Conservation (phyloP, 768 basidiomycete species). For the Auricularia sp. region DNA sequence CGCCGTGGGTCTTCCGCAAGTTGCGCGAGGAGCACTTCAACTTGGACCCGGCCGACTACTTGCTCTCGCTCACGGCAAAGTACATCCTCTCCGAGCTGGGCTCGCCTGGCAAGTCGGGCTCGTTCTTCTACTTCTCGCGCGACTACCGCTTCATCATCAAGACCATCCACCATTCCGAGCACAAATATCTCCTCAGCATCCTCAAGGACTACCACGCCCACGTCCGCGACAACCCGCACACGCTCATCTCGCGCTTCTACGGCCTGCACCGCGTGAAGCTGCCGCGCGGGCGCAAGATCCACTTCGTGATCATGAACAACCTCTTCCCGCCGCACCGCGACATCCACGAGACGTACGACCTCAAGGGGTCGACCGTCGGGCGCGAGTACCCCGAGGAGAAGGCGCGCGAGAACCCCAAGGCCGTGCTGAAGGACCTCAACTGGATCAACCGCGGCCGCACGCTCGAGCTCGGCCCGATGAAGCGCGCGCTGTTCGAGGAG, state of each 20-base stretch:
- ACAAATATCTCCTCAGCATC: conserved; percentile 83
- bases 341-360: conserved; percentile 93
- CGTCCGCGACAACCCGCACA: conserved; percentile 85
- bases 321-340: conserved; percentile 96
- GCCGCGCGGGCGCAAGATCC: conserved; percentile 87
- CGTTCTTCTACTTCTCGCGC: conserved; percentile 97
- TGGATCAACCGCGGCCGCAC: conserved; percentile 77
- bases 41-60: conserved; percentile 94
- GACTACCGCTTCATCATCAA: conserved; percentile 99
- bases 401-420: conserved; percentile 64
- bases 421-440: conserved; percentile 91
- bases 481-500: conserved; percentile 80
- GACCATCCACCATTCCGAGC: conserved; percentile 90
- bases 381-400: conserved; percentile 81
- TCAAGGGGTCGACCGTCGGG: conserved; percentile 91
- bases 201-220: conserved; percentile 79
- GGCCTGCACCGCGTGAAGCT: conserved; percentile 97
- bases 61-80: conserved; percentile 90
- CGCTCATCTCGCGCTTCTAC: conserved; percentile 88
- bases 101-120: conserved; percentile 95
- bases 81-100: conserved; percentile 98
- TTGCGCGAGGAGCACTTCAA: conserved; percentile 90
- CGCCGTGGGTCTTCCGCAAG: conserved; percentile 95
- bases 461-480: conserved; percentile 93
- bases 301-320: conserved; percentile 99